Conservation (phyloP, 1,284 basidiomycete species). For the Malassezia nana region DNA sequence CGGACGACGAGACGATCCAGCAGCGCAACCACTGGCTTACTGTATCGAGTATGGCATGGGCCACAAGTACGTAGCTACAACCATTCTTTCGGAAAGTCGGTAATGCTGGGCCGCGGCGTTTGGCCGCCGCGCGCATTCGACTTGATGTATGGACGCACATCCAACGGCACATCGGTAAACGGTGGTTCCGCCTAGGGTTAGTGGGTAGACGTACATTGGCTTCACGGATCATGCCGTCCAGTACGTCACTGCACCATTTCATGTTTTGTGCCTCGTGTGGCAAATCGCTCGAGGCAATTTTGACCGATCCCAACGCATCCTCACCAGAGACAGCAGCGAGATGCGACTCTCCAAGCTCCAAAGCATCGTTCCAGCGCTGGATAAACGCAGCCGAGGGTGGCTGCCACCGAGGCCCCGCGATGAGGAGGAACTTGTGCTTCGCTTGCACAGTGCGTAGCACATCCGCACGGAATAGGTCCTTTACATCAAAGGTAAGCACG, state of each 20-base stretch:
- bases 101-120: slow-evolving; percentile 27
- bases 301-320: slow-evolving; percentile 28
- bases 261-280: slow-evolving; percentile 49
- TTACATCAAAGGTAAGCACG: slow-evolving; percentile 36
- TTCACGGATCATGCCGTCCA: slow-evolving; percentile 47
- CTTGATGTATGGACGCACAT: slow-evolving; percentile 28
- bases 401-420: slow-evolving; percentile 44
- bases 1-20: slow-evolving; percentile 20
- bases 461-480: slow-evolving; percentile 27
- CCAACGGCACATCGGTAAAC: slow-evolving; percentile 41
- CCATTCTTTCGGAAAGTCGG: slow-evolving; percentile 49
- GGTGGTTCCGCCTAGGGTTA: neutral
- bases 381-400: slow-evolving; percentile 2
- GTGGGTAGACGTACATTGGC: slow-evolving; percentile 30
- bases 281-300: slow-evolving; percentile 47
- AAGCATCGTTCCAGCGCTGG: slow-evolving; percentile 4
- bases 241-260: slow-evolving; percentile 50
- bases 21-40: slow-evolving; percentile 28
- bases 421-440: slow-evolving; percentile 49
- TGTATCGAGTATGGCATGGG: slow-evolving; percentile 21
- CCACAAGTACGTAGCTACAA: slow-evolving; percentile 18
- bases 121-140: slow-evolving; percentile 16
- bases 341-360: slow-evolving; percentile 2
- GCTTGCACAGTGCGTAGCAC: slow-evolving; percentile 23
- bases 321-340: neutral